These are phyloP conservation scores for Stagonosporopsis cucurbitacearum DNA, from an alignment of 2,329 filamentous ascomycete species.

Conservation along the genomic window DNA sequence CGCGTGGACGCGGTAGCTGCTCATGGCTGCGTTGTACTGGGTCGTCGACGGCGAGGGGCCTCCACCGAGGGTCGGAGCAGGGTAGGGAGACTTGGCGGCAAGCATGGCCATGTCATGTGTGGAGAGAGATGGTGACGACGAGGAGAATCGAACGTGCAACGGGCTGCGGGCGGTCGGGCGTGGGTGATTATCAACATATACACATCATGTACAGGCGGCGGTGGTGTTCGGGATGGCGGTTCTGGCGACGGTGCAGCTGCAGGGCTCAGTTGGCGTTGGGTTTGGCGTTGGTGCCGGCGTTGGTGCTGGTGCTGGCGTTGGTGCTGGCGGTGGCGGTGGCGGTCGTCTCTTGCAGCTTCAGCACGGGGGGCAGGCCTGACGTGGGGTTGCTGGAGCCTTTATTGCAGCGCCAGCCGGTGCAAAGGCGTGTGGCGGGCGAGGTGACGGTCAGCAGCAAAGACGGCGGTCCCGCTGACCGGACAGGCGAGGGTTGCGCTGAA, in stretches of 20 bases:
- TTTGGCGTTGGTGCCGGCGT: too few species aligned
- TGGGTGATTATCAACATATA: conserved; percentile 13
- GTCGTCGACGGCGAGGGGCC: conserved; percentile 39
- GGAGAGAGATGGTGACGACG: background rate
- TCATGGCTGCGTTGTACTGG: conserved; percentile 45
- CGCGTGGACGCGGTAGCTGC: conserved; percentile 46
- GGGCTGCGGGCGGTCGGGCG: conserved; percentile 7
- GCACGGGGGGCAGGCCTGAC: conserved; percentile 16
- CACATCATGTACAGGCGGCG: conserved; percentile 25
- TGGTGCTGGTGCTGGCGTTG: too few species aligned
- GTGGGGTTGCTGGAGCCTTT: conserved; percentile 13
- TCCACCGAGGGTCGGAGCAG: conserved; percentile 58
- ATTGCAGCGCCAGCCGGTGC: conserved; percentile 8
- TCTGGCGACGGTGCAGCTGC: background rate
- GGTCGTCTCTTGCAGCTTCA: background rate
- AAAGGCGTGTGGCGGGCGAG: conserved; percentile 6
- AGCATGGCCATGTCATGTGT: conserved; percentile 72
- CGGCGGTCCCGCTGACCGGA: conserved; percentile 12
- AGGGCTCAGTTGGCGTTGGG: conserved; percentile 4
- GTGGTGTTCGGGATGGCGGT: background rate
- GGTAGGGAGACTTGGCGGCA: conserved; percentile 75
- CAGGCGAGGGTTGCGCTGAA: conserved; percentile 10
- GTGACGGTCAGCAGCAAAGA: conserved; percentile 14
- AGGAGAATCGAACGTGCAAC: background rate
- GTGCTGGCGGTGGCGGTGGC: conserved; percentile 10